Base-by-base conservation (phyloP, 208 protist species). In the Leishmania mexicana region DNA sequence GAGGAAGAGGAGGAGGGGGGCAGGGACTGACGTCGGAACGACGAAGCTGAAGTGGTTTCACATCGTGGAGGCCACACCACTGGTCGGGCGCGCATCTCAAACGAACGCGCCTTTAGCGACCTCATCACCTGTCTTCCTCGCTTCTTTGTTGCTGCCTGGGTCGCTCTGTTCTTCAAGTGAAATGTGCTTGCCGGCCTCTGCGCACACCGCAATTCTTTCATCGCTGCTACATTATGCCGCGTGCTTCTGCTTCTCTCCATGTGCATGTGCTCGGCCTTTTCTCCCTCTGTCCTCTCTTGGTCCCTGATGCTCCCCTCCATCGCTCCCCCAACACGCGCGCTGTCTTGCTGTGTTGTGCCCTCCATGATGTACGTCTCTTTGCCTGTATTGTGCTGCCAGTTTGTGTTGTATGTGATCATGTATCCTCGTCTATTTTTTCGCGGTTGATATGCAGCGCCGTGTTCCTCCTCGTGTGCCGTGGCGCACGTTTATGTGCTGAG, bases 51-150 rank as follows among this genome's bases (percentile, higher is more conserved):
- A 19, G 8, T 24, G 35, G 38, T 2, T 70, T 15, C 10, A 45
- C n/a, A 70, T 42, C 7, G 35, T 24, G 13, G 28, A 10, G 3
- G 58, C 35, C 35, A 24, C 19, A 1, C 65, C 15, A 45, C 35
- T 70, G 35, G 65, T 70, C 35, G 24, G 35, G 35, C 10, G 67
- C 40, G 21, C 67, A 42, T 42, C 67, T 15, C 24, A 4, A 45
- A 72, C 67, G 40, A 35, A 72, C 5, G 21, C 67, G 40, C 4
- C 24, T 21, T 10, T 28, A 49, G 65, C 31, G 11, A 2, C 13
- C n/a, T 19, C 47, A 35, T 40, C 19, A 35, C 71, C 3, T 74
- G 45, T 68, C 78, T 83, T 68, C 73, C 28, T 58, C 49, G 38
- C 15, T 28, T 49, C 17, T 64, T n/a, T 60, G 70, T 40, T 68